phyloP scores from a whole-genome alignment of 441 rosid species.

The Biscutella laevigata region DNA sequence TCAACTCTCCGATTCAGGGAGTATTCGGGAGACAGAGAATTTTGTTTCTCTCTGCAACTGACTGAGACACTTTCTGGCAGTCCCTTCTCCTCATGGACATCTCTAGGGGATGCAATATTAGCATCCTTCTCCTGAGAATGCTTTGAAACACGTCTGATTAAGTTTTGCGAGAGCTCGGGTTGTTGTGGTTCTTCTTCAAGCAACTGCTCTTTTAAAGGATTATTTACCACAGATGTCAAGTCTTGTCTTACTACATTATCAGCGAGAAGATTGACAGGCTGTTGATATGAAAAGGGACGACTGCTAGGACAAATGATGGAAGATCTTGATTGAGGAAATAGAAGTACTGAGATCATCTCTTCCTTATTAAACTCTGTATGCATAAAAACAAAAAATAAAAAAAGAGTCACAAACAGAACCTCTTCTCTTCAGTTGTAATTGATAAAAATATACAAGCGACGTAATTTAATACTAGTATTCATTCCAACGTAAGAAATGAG shows the following conservation, averaged over 20 bases:
- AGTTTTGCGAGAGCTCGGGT: conserved; percentile 21
- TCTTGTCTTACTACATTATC: conserved; percentile 28
- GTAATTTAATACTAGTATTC: not conserved
- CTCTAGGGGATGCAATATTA: conserved; percentile 41
- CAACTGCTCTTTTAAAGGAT: conserved; percentile 25
- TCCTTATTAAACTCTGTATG: conserved; percentile 50
- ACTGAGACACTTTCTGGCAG: conserved; percentile 23
- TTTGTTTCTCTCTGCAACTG: conserved; percentile 14
- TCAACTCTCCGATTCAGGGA: conserved; percentile 10
- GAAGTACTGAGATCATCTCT: conserved; percentile 54
- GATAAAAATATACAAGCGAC: conserved; percentile 2
- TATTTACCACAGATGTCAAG: conserved; percentile 22
- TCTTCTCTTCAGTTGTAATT: not conserved
- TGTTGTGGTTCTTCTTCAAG: conserved; percentile 29
- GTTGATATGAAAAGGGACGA: conserved; percentile 30
- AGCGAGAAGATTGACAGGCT: conserved; percentile 23
- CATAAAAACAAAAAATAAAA: not conserved
- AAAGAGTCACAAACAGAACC: not conserved
- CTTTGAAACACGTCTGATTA: conserved; percentile 22
- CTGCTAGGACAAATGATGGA: conserved; percentile 30
- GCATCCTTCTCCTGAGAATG: conserved; percentile 31
- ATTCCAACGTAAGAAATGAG: not conserved
- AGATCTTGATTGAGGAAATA: conserved; percentile 37
- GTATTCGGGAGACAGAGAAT: not conserved
- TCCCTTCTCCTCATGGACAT: conserved; percentile 31